Percentiles rank a stretch among this genome's conserved stretches.
Conservation (phyloP, 2,329 filamentous ascomycete species). For the Penicillium sp. region DNA sequence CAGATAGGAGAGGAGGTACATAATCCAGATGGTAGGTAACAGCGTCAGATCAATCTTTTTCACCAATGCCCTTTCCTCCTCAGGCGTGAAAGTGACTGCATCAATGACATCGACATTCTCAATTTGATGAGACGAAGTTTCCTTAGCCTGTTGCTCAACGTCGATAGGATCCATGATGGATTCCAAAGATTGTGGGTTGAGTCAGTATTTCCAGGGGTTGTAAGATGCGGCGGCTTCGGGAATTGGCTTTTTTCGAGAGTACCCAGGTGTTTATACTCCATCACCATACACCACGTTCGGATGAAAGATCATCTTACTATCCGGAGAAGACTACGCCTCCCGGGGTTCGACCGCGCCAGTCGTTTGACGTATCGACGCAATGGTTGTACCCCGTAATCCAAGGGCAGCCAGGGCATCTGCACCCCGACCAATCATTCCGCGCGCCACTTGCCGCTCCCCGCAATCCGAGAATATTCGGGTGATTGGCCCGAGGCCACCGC, state of each 20-base stretch:
- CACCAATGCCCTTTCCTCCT: slow-evolving; percentile 48
- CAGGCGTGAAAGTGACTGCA: slow-evolving; percentile 13
- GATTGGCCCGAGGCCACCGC: neutral
- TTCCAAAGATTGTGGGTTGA: neutral
- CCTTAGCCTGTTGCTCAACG: slow-evolving; percentile 7
- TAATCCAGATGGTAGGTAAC: slow-evolving; percentile 52
- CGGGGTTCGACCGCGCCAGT: neutral
- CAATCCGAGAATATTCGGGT: neutral
- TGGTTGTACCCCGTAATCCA: no score
- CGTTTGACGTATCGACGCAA: no score
- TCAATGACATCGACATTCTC: slow-evolving; percentile 16
- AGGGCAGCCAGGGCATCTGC: neutral
- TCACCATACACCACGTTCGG: neutral
- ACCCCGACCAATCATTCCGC: neutral
- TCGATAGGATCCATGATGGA: slow-evolving; percentile 7
- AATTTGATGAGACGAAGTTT: slow-evolving; percentile 17
- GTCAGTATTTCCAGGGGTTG: no score
- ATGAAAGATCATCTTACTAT: neutral
- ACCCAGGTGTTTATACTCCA: neutral
- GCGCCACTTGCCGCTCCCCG: neutral
- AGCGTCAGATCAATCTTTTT: slow-evolving; percentile 48
- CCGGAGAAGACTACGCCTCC: neutral
- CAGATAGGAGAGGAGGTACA: slow-evolving; percentile 54
- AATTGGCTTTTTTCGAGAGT: no score
- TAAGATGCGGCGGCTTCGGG: no score